phyloP scores from a whole-genome alignment of 768 basidiomycete genomes.

The Russula earlei region DNA sequence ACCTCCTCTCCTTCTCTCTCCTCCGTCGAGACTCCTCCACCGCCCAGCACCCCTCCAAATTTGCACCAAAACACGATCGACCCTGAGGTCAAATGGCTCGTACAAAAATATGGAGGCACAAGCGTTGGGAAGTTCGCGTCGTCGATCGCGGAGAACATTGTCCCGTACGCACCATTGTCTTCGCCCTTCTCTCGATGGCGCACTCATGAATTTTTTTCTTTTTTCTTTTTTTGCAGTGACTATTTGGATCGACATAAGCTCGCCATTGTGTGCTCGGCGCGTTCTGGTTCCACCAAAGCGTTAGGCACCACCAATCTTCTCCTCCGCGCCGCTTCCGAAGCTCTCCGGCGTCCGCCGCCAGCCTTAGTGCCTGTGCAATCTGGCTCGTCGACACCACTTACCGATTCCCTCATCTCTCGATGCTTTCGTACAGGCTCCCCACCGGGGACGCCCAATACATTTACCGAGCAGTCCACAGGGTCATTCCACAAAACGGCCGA shows the following conservation, averaged over 20 bases:
- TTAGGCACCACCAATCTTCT: slow-evolving; percentile 94
- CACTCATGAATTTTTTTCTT: too few relatives aligned
- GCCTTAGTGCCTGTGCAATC: slow-evolving; percentile 11
- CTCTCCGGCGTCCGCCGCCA: slow-evolving; percentile 41
- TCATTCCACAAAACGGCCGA: slow-evolving; percentile 77
- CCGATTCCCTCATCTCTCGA: slow-evolving; percentile 1
- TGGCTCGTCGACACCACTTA: slow-evolving; percentile 12
- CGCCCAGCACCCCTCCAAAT: slow-evolving; percentile 57
- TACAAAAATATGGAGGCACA: slow-evolving; percentile 94
- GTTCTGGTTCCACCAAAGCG: slow-evolving; percentile 90
- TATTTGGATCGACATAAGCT: slow-evolving; percentile 76
- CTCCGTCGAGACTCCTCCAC: slow-evolving; percentile 29
- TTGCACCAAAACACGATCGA: slow-evolving; percentile 72
- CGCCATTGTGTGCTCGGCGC: slow-evolving; percentile 92
- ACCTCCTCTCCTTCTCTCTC: slow-evolving; percentile 30
- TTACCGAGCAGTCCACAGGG: slow-evolving; percentile 17
- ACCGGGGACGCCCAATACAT: neutral
- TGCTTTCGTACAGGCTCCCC: neutral
- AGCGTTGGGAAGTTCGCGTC: slow-evolving; percentile 82
- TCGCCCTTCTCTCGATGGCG: neutral
- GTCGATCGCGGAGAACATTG: slow-evolving; percentile 75
- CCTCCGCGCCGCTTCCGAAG: slow-evolving; percentile 78
- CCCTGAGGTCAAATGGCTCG: slow-evolving; percentile 71
- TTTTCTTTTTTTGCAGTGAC: slow-evolving; percentile 34
- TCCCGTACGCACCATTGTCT: slow-evolving; percentile 53